Percentiles rank a stretch among this genome's conserved stretches.
Evolutionary conservation across 768 basidiomycete genomes (phyloP).

Genomic region (Wakefieldia striispora): DNA sequence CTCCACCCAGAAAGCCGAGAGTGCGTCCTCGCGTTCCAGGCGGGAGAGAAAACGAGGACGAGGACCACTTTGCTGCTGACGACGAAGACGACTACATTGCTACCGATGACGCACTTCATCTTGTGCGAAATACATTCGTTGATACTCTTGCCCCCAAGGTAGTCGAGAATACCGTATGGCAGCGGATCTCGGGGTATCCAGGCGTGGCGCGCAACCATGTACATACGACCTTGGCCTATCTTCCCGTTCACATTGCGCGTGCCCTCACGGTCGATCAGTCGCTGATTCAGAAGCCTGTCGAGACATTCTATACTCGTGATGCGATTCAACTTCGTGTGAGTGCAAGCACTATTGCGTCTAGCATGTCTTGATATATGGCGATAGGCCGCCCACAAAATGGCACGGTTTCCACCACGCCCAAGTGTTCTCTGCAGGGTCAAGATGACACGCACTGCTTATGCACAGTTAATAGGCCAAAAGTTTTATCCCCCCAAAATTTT

Average conservation of each 20-base stretch:
- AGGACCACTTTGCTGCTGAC: conserved; percentile 39
- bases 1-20: conserved; percentile 57
- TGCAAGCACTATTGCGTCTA: conserved; percentile 1
- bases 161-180: conserved; percentile 69
- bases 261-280: conserved; percentile 61
- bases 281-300: conserved; percentile 83
- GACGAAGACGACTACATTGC: conserved; percentile 53
- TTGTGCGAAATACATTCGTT: conserved; percentile 52
- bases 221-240: conserved; percentile 74
- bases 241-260: conserved; percentile 78
- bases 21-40: conserved; percentile 45
- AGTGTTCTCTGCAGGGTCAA: conserved; percentile 58
- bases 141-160: conserved; percentile 58
- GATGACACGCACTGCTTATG: conserved; percentile 91
- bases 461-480: conserved; percentile 87
- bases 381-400: conserved; percentile 88
- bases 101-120: conserved; percentile 57
- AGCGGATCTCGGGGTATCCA: conserved; percentile 78
- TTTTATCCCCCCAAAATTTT: conserved; percentile 92
- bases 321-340: conserved; percentile 83
- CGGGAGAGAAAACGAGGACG: conserved; percentile 48
- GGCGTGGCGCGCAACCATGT: conserved; percentile 58
- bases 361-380: conserved; percentile 3
- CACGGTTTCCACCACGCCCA: conserved; percentile 79
- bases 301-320: conserved; percentile 95